A percentile compares a stretch with the other conserved stretches of the same genome.
phyloP scores from a whole-genome alignment of 1,284 basidiomycete genomes.

The Volvariella volvacea region DNA sequence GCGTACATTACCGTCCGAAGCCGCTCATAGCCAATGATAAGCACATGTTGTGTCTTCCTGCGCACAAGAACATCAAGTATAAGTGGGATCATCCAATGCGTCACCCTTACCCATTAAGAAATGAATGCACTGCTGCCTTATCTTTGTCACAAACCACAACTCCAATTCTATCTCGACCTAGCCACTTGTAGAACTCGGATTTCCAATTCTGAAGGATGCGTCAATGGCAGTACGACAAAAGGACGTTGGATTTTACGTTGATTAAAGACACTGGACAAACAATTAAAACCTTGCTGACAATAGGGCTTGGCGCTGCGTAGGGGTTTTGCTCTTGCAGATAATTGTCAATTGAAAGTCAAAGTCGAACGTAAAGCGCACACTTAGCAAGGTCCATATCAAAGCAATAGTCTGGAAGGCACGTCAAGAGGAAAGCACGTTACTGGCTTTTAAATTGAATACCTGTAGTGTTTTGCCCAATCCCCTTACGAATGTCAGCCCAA shows the following conservation, averaged over 20 bases:
- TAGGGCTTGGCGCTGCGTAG: conserved; percentile 54
- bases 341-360: neutral
- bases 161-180: conserved; percentile 77
- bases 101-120: conserved; percentile 70
- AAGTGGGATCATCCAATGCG: no score
- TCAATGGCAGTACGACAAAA: conserved; percentile 3
- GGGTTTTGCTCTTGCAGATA: conserved; percentile 71
- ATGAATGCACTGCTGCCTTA: conserved; percentile 63
- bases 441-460: no score
- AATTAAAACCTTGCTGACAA: conserved; percentile 77
- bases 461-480: conserved; percentile 93
- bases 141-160: conserved; percentile 80
- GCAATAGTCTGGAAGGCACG: conserved; percentile 71
- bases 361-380: conserved; percentile 36
- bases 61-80: no score
- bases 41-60: conserved; percentile 80
- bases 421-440: no score
- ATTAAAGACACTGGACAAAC: conserved; percentile 94
- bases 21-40: conserved; percentile 95
- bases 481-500: conserved; percentile 39
- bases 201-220: conserved; percentile 77
- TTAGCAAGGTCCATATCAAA: conserved; percentile 83
- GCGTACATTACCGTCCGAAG: conserved; percentile 76
- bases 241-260: conserved; percentile 57
- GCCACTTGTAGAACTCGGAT: conserved; percentile 93